Evolutionary conservation across 1,139 yeast species (phyloP).

Genomic region (Blastobotrys ciferrii): DNA sequence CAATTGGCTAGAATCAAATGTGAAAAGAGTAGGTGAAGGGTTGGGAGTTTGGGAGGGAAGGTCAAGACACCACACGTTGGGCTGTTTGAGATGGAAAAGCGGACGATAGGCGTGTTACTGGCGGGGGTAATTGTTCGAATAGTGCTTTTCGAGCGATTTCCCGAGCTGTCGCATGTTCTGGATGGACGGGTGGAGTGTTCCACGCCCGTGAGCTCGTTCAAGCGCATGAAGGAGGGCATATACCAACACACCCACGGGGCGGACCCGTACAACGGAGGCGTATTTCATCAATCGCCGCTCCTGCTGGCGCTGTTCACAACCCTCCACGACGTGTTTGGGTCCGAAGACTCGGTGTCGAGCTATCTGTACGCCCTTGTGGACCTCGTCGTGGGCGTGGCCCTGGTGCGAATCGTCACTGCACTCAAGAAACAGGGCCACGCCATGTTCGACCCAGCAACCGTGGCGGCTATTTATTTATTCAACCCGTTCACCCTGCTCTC

Average conservation of each 20-base stretch:
- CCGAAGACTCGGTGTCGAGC: constrained; percentile 25
- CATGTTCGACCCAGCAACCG: constrained; percentile 26
- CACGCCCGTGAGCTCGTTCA: constrained; percentile 73
- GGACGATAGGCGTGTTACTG: constrained; percentile 12
- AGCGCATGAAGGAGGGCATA: constrained; percentile 73
- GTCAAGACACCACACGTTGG: background rate
- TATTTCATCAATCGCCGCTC: constrained; percentile 80
- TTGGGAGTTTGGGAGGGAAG: background rate
- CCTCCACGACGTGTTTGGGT: constrained; percentile 31
- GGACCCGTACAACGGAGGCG: constrained; percentile 78
- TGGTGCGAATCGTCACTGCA: constrained; percentile 43
- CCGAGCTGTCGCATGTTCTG: constrained; percentile 37
- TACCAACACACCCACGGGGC: constrained; percentile 60
- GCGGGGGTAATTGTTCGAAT: constrained; percentile 28
- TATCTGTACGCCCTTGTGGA: constrained; percentile 45
- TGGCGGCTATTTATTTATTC: constrained; percentile 60
- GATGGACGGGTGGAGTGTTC: constrained; percentile 69
- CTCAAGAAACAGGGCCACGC: constrained; percentile 10
- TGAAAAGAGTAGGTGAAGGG: too few relatives aligned
- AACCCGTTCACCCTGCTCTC: constrained; percentile 77
- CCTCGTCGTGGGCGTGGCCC: constrained; percentile 40
- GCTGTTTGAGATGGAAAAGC: background rate
- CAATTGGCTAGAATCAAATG: too few relatives aligned
- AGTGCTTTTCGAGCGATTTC: constrained; percentile 28
- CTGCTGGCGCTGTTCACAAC: constrained; percentile 51